phyloP scores from a whole-genome alignment of 306 rosid species.

The Crataegus laevigata region DNA sequence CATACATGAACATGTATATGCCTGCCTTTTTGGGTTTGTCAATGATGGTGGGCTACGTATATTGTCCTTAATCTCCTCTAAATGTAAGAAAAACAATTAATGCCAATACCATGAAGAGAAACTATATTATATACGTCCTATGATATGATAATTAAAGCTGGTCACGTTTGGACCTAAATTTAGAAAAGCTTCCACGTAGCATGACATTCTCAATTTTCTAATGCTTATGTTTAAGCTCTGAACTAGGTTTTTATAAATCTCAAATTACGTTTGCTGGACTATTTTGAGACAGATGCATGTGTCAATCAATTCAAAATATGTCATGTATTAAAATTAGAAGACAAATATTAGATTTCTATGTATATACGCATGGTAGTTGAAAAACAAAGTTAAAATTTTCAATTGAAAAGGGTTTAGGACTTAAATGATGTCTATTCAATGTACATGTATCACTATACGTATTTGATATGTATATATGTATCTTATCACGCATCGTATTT shows the following conservation, averaged over 20 bases:
- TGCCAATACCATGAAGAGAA: neutral
- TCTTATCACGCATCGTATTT: neutral
- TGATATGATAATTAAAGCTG: too few species aligned
- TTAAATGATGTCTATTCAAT: neutral
- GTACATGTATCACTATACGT: neutral
- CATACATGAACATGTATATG: too few species aligned
- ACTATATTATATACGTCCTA: neutral
- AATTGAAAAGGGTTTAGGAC: neutral
- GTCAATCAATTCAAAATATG: neutral
- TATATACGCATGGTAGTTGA: neutral
- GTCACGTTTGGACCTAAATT: too few species aligned
- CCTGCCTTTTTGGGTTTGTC: neutral
- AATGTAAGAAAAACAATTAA: neutral
- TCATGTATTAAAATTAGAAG: neutral
- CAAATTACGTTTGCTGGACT: rapidly evolving
- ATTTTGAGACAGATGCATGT: too few species aligned
- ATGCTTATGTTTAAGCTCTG: too few species aligned
- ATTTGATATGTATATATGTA: neutral
- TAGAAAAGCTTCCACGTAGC: too few species aligned
- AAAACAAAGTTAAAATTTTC: neutral
- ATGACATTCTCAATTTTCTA: too few species aligned
- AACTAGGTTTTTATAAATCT: too few species aligned
- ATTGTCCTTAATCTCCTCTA: neutral
- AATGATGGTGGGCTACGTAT: neutral
- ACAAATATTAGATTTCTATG: neutral